A percentile compares a stretch with the other conserved stretches of the same genome.
Conservation (phyloP, 2,329 filamentous ascomycete species). For the Aspergillus awamori region DNA sequence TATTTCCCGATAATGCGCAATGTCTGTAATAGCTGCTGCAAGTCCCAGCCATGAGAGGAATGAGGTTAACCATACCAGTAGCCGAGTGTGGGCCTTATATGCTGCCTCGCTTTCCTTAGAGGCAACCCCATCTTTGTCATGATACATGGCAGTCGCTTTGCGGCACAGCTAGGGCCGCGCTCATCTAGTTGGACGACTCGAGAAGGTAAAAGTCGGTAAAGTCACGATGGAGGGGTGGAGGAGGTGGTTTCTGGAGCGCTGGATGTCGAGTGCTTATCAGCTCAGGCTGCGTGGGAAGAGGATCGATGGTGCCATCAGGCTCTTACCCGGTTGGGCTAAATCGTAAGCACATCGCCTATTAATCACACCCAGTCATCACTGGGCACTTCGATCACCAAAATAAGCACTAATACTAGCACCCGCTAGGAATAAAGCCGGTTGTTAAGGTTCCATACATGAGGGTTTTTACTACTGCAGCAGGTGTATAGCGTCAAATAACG, state of each 20-base stretch:
- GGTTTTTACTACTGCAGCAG: too few relatives aligned
- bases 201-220: background rate
- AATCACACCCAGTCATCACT: too few relatives aligned
- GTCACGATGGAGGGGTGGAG: background rate
- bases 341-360: background rate
- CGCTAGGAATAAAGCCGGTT: background rate
- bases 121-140: background rate
- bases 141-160: background rate
- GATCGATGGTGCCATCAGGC: background rate
- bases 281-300: background rate
- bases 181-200: background rate
- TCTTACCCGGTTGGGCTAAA: background rate
- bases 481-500: too few relatives aligned
- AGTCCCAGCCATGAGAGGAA: background rate
- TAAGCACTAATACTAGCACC: background rate
- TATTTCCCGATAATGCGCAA: background rate
- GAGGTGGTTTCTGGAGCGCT: background rate
- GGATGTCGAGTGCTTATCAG: background rate
- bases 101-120: background rate
- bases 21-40: background rate
- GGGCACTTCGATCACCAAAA: conserved; percentile 38
- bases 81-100: background rate
- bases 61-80: background rate
- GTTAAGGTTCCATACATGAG: too few relatives aligned
- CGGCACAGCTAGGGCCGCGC: background rate